phyloP scores from a whole-genome alignment of 106 monocot species.

The Dendrobium chrysotoxum region DNA sequence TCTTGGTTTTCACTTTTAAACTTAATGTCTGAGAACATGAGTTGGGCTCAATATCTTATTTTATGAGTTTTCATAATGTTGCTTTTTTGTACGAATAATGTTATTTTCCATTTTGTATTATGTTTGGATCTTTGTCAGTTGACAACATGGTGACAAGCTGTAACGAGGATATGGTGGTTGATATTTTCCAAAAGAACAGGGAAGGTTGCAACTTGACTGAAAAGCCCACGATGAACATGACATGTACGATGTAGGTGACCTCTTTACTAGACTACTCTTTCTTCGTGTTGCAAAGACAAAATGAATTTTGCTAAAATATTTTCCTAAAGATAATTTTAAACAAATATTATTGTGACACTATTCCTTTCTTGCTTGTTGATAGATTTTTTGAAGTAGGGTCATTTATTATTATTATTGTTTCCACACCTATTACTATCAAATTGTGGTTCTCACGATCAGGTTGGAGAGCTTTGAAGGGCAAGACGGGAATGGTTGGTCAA shows the following conservation, averaged over 20 bases:
- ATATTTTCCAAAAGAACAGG: not conserved
- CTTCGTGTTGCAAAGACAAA: not conserved
- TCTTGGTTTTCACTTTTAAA: no score
- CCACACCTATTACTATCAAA: not conserved
- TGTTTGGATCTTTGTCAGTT: not conserved
- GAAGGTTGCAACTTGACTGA: not conserved
- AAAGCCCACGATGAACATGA: not conserved
- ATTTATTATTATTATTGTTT: not conserved
- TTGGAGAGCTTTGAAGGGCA: no score
- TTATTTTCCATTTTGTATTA: not conserved
- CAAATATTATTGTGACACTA: not conserved
- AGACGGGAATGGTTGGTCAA: no score
- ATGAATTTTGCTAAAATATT: not conserved
- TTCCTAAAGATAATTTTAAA: not conserved
- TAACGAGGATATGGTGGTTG: not conserved
- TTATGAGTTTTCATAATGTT: not conserved
- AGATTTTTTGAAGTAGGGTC: not conserved
- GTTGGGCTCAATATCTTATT: not conserved
- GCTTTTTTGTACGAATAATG: conserved; percentile 1
- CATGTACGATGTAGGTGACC: not conserved
- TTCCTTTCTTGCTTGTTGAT: not conserved
- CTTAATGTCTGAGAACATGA: no score
- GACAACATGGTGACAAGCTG: not conserved
- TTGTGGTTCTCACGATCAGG: not conserved
- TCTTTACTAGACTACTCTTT: not conserved